Percentiles rank a stretch among this genome's conserved stretches.
Conservation (phyloP, 2,329 filamentous ascomycete genomes). For the Aspergillus ochraceus region DNA sequence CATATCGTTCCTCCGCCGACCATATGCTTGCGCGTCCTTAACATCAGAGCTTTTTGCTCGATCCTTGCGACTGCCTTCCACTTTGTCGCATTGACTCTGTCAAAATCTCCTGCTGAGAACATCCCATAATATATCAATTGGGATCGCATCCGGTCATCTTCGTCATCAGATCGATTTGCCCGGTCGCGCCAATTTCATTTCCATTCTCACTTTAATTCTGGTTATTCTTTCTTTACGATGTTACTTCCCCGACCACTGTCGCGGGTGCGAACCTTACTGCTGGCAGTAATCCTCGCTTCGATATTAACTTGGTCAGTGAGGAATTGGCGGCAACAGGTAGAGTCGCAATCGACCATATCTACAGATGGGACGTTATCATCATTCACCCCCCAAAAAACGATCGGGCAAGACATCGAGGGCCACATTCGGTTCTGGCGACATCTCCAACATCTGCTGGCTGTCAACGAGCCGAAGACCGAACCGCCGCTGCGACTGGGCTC, state of each 20-base stretch:
- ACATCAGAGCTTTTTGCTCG: neutral
- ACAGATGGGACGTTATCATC: neutral
- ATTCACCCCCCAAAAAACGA: neutral
- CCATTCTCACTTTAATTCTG: neutral
- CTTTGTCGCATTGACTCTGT: neutral
- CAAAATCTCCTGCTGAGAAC: neutral
- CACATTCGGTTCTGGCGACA: constrained; percentile 36
- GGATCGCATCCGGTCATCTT: neutral
- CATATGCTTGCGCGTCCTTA: neutral
- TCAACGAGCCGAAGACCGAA: constrained; percentile 30
- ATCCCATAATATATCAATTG: neutral
- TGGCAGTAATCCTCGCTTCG: constrained; percentile 14
- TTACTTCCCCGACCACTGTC: constrained; percentile 15
- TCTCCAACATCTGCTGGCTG: constrained; percentile 33
- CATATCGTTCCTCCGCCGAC: neutral
- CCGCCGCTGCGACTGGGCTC: constrained; percentile 28
- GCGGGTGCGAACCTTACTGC: constrained; percentile 19
- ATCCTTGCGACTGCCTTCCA: neutral
- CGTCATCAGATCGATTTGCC: neutral
- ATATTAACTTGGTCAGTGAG: constrained; percentile 19
- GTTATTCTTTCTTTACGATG: constrained; percentile 7
- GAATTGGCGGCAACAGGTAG: constrained; percentile 8
- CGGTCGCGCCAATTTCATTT: neutral
- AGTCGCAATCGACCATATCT: neutral
- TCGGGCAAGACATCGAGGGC: constrained; percentile 11